phyloP scores from a whole-genome alignment of 495 filamentous ascomycete genomes.

The Penicillium pancosmium region DNA sequence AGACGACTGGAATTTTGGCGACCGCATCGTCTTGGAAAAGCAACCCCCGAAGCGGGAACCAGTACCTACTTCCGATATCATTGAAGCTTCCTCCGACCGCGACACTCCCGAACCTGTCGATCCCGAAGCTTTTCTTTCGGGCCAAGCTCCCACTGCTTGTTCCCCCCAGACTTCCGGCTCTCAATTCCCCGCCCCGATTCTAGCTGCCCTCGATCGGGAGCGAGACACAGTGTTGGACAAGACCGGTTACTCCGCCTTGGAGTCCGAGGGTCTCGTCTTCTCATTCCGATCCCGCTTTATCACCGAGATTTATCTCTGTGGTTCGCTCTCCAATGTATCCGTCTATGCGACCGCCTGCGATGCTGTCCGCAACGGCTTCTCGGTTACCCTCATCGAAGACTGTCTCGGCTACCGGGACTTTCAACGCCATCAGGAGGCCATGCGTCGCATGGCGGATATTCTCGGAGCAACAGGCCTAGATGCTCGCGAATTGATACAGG shows the following conservation, averaged over 20 bases:
- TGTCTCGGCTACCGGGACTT: constrained; percentile 83
- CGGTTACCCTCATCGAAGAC: constrained; percentile 83
- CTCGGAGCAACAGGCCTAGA: constrained; percentile 70
- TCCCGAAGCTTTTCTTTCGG: constrained; percentile 66
- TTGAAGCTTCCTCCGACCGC: constrained; percentile 26
- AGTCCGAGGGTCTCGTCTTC: constrained; percentile 68
- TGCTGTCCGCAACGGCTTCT: constrained; percentile 82
- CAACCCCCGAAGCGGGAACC: constrained; percentile 19
- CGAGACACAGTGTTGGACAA: constrained; percentile 76
- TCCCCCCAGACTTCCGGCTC: constrained; percentile 62
- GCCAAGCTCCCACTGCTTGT: constrained; percentile 57
- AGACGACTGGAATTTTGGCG: constrained; percentile 47
- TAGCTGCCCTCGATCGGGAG: constrained; percentile 54
- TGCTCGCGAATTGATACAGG: constrained; percentile 59
- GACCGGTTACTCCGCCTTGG: constrained; percentile 87
- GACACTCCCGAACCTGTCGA: constrained; percentile 40
- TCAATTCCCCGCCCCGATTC: constrained; percentile 65
- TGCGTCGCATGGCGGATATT: constrained; percentile 74
- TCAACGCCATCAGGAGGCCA: constrained; percentile 71
- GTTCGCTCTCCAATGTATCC: constrained; percentile 83
- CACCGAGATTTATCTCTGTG: constrained; percentile 91
- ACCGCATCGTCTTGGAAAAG: constrained; percentile 40
- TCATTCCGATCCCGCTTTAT: constrained; percentile 75
- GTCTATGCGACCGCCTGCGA: constrained; percentile 93
- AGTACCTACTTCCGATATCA: constrained; percentile 19